Evolutionary conservation across 2,329 filamentous ascomycete genomes (phyloP).

Genomic region (Venturia nashicola): DNA sequence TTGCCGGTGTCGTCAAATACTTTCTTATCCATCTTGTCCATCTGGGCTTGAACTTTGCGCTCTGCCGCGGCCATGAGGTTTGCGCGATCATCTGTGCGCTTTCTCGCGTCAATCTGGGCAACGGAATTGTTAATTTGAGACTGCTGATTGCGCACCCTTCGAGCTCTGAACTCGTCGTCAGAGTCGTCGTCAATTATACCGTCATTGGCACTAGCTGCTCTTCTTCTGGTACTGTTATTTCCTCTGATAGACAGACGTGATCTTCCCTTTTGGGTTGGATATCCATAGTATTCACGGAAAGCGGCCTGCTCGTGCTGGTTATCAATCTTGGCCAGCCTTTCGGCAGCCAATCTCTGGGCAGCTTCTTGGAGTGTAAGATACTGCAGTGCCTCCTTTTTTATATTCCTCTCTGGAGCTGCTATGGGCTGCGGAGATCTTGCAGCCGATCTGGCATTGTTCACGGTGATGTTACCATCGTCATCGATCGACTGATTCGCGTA

Average conservation of each 20-base stretch:
- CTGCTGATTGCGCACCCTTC: constrained; percentile 68
- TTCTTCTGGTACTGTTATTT: constrained; percentile 30
- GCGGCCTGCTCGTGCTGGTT: constrained; percentile 50
- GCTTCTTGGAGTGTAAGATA: constrained; percentile 66
- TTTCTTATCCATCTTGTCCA: constrained; percentile 72
- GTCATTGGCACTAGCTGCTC: constrained; percentile 60
- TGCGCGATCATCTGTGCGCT: constrained; percentile 63
- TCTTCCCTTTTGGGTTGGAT: constrained; percentile 35
- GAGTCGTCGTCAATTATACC: constrained; percentile 22
- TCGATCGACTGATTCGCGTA: constrained; percentile 58
- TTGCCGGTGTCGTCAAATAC: constrained; percentile 67
- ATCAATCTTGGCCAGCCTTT: constrained; percentile 69
- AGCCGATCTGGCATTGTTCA: constrained; percentile 15
- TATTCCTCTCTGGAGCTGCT: constrained; percentile 28
- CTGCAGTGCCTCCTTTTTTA: constrained; percentile 39
- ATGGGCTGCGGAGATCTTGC: constrained; percentile 20
- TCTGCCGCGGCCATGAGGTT: constrained; percentile 66
- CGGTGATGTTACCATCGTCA: constrained; percentile 35
- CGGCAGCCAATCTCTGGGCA: constrained; percentile 74
- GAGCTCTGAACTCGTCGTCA: constrained; percentile 55
- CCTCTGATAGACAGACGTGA: constrained; percentile 40
- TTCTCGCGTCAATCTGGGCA: constrained; percentile 57
- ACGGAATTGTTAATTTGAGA: constrained; percentile 58
- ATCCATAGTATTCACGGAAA: constrained; percentile 68
- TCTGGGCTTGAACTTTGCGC: constrained; percentile 67